phyloP scores from a whole-genome alignment of 208 protist genomes.

The Crithidia expoeki region DNA sequence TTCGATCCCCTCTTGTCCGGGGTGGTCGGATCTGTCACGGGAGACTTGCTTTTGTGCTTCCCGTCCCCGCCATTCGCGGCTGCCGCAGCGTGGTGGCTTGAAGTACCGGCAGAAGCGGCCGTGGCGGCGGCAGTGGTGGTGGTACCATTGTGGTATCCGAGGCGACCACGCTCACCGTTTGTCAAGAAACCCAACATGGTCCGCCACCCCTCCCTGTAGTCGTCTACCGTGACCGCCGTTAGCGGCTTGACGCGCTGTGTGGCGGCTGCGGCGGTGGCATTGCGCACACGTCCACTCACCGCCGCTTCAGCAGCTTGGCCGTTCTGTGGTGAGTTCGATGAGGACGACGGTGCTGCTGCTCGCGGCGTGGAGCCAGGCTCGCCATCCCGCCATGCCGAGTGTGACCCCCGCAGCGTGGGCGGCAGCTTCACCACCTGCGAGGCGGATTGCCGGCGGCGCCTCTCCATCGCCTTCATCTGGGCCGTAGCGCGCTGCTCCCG shows the following conservation, averaged over 20 bases:
- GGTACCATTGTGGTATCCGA: neutral
- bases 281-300: neutral
- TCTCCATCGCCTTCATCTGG: slow-evolving; percentile 6
- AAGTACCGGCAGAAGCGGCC: neutral
- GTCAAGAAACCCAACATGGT: neutral
- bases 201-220: slow-evolving; percentile 15
- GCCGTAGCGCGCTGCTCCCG: slow-evolving; percentile 40
- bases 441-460: slow-evolving; percentile 19
- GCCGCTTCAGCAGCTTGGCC: neutral
- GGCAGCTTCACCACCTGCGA: neutral
- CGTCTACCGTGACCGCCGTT: slow-evolving; percentile 5
- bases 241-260: slow-evolving; percentile 11
- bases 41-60: neutral
- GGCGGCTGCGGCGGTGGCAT: neutral
- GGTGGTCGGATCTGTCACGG: neutral
- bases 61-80: neutral
- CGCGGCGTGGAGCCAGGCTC: too few species aligned
- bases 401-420: neutral
- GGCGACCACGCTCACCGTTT: slow-evolving; percentile 17
- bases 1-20: neutral
- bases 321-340: too few species aligned
- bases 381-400: too few species aligned
- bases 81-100: neutral
- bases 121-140: neutral
- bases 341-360: too few species aligned